Conservation (phyloP, 495 filamentous ascomycete genomes). For the Penicillium malachiteum region DNA sequence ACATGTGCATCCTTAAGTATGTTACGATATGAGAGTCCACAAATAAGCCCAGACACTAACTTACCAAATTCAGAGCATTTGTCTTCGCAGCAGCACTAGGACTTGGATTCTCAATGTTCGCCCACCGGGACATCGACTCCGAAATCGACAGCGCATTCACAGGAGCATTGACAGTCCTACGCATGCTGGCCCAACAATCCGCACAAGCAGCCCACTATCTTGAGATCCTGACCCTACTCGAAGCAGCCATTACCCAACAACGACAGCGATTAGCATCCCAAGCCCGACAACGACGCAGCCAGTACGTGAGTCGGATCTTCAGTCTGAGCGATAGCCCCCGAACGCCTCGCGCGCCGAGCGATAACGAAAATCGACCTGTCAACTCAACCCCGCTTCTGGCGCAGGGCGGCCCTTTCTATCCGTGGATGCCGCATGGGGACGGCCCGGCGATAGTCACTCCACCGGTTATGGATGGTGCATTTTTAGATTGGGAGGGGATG, state of each 20-base stretch:
- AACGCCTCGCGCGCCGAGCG: conserved; percentile 6
- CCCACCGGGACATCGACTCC: conserved; percentile 31
- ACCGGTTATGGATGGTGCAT: conserved; percentile 16
- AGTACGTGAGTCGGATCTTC: conserved; percentile 41
- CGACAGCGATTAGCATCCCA: conserved; percentile 32
- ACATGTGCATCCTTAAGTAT: conserved; percentile 42
- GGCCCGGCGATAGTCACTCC: conserved; percentile 15
- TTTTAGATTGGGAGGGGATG: conserved; percentile 35
- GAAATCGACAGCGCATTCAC: conserved; percentile 33
- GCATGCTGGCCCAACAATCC: conserved; percentile 33
- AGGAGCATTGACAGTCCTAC: conserved; percentile 32
- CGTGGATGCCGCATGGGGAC: conserved; percentile 22
- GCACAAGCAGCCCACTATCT: conserved; percentile 43
- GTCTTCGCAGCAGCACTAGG: conserved; percentile 44
- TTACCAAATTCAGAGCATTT: conserved; percentile 30
- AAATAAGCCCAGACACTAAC: no score
- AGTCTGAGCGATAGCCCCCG: conserved; percentile 24
- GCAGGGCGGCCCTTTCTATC: conserved; percentile 11
- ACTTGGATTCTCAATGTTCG: conserved; percentile 44
- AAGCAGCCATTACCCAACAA: conserved; percentile 33
- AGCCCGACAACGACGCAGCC: conserved; percentile 28
- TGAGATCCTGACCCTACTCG: conserved; percentile 34
- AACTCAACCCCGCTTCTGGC: conserved; percentile 7
- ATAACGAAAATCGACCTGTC: conserved; percentile 6
- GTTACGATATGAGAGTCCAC: not conserved